These are phyloP conservation scores for Boletus rubroflammeus DNA, from an alignment of 768 basidiomycete species.

Conservation along the genomic window DNA sequence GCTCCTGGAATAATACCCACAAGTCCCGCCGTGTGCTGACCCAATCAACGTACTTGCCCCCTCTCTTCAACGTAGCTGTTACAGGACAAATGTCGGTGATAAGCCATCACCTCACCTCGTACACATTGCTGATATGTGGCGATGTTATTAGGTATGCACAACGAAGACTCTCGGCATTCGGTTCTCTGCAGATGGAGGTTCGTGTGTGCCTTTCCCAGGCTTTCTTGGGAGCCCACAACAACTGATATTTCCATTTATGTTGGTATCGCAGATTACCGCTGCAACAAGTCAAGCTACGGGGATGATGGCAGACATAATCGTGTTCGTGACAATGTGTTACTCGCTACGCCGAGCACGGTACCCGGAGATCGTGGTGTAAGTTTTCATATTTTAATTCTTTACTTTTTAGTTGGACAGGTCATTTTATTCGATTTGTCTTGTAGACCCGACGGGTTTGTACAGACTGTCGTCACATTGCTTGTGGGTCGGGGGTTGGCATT, in stretches of 20 bases:
- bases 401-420: not conserved
- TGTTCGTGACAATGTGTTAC: conserved; percentile 14
- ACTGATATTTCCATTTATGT: not conserved
- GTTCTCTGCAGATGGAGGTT: conserved; percentile 19
- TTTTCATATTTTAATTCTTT: not conserved
- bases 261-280: conserved; percentile 7
- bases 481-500: conserved; percentile 24
- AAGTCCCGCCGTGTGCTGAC: not conserved
- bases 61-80: conserved; percentile 9
- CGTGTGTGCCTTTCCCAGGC: not conserved
- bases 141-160: conserved; percentile 16
- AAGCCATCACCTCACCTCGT: not conserved
- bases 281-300: conserved; percentile 11
- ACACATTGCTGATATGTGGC: conserved; percentile 6
- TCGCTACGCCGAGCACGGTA: conserved; percentile 19
- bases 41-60: not conserved
- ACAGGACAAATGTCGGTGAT: conserved; percentile 27
- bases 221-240: not conserved
- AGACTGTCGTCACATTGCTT: not conserved
- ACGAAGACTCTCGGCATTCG: conserved; percentile 21
- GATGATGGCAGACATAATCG: conserved; percentile 9
- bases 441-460: conserved; percentile 15
- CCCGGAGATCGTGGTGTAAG: conserved; percentile 19
- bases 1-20: conserved; percentile 1
- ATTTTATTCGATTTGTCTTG: not conserved